Conservation (phyloP, 768 basidiomycete genomes). For the Antrodiella citrinella region DNA sequence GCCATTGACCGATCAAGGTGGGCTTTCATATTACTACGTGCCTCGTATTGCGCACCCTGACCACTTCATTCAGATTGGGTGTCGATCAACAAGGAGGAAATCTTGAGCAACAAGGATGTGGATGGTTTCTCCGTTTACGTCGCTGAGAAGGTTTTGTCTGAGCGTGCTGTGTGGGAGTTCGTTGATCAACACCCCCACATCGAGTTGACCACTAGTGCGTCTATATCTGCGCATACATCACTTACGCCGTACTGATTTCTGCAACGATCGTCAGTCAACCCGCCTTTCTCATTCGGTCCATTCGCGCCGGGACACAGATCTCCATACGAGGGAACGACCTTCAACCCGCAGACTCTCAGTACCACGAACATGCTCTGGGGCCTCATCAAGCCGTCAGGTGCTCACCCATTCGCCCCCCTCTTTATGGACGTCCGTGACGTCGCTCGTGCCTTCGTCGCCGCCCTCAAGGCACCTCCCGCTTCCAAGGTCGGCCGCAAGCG, state of each 20-base stretch:
- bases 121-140: constrained; percentile 9
- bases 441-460: constrained; percentile 17
- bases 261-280: constrained; percentile 24
- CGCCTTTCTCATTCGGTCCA: constrained; percentile 31
- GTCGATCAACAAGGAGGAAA: constrained; percentile 14
- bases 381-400: constrained; percentile 1
- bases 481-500: constrained; percentile 9
- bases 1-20: constrained; percentile 8
- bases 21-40: background rate
- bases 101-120: constrained; percentile 5
- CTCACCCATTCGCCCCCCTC: background rate
- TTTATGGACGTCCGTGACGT: constrained; percentile 25
- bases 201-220: constrained; percentile 31
- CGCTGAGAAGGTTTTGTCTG: constrained; percentile 23
- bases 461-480: constrained; percentile 6
- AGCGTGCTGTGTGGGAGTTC: constrained; percentile 32
- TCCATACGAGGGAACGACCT: constrained; percentile 2
- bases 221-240: background rate
- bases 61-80: constrained; percentile 15
- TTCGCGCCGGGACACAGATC: constrained; percentile 16
- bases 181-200: constrained; percentile 28
- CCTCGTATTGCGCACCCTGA: background rate
- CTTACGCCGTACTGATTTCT: background rate
- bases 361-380: constrained; percentile 5
- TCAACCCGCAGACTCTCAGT: constrained; percentile 2